Base-by-base conservation (phyloP, 2,329 filamentous ascomycete species). In the Hypoxylon sp. region DNA sequence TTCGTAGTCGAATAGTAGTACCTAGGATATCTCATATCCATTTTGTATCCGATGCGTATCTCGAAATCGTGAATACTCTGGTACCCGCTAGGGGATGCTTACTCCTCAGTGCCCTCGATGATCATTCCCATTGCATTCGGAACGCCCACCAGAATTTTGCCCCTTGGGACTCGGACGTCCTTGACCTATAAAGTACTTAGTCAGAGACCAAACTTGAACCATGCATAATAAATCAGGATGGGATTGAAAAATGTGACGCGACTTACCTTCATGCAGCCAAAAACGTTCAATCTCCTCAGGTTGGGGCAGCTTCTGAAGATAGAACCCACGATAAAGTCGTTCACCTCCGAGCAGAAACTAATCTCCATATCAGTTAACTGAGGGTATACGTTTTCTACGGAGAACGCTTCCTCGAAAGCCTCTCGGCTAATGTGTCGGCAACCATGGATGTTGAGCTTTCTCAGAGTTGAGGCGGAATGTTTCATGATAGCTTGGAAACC, bases 401-500 rank as follows among this genome's bases (percentile, higher is more conserved):
- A 73, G 64, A 97, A 97, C 0, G 88, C 86, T 7, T 86, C 79
- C 55, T 90, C 84, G 51, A 96, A 91, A 0, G 89, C 84, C 11
- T 81, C 73, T 23, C 80, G 77, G 1, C 83, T 80, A 57, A 97
- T 92, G 68, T 96, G 88, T 2, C 93, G 87, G 66, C 91, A 96
- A 0, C 88, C 89, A 9, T 90, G 83, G n/a, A 97, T 76, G 65
- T 95, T 89, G 23, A 97, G 75, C 29, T 80, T 75, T 51, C 79
- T 78, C 2, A 97, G 71, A 7, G 73, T 76, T 1, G 73, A 67
- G 3, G 90, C 89, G 0, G 91, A 96, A 67, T 97, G 93, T 0
- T 76, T 73, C 90, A 97, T 96, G 31, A 97, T 73, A 0, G 90
- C 89, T 58, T 80, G 76, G 73, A 97, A 93, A 0, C 89, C 91